Evolutionary conservation across 352 stramenopile species (phyloP).

Genomic region (Phytophthora cactorum): DNA sequence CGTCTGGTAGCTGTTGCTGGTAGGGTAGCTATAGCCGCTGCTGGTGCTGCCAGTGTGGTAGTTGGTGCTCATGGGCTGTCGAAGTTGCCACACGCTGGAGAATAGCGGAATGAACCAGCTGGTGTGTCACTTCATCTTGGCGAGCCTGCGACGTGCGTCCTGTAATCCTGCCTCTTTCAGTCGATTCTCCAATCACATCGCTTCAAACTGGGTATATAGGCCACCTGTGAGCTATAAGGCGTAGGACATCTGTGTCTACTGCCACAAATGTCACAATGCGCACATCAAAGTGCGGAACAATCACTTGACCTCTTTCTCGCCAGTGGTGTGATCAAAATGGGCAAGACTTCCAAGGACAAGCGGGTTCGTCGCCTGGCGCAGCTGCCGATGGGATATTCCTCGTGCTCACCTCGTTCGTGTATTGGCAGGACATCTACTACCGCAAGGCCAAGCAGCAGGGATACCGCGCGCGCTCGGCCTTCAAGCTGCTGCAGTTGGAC

Average conservation of each 20-base stretch:
- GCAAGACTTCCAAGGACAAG: slow-evolving; percentile 93
- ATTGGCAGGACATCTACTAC: slow-evolving; percentile 91
- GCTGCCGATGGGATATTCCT: background rate
- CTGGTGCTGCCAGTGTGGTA: slow-evolving; percentile 8
- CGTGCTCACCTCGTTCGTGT: background rate
- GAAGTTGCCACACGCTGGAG: slow-evolving; percentile 2
- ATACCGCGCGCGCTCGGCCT: slow-evolving; percentile 97
- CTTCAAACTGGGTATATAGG: slow-evolving; percentile 4
- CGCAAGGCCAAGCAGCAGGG: slow-evolving; percentile 93
- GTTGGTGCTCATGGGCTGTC: slow-evolving; percentile 23
- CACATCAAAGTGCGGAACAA: slow-evolving; percentile 24
- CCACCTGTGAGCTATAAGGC: background rate
- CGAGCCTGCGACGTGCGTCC: slow-evolving; percentile 12
- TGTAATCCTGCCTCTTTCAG: slow-evolving; percentile 11
- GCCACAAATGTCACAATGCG: slow-evolving; percentile 15
- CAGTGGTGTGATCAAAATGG: slow-evolving; percentile 53
- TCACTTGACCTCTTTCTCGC: background rate
- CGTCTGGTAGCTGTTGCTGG: slow-evolving; percentile 22
- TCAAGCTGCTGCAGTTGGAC: slow-evolving; percentile 99
- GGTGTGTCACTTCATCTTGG: background rate
- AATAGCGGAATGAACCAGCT: slow-evolving; percentile 25
- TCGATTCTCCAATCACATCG: background rate
- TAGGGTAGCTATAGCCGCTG: slow-evolving; percentile 25
- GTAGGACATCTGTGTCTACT: slow-evolving; percentile 20
- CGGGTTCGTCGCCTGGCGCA: slow-evolving; percentile 52